Percentiles rank a stretch among this genome's conserved stretches.
phyloP scores from a whole-genome alignment of 345 rosid species.

The Cardiospermum halicacabum region DNA sequence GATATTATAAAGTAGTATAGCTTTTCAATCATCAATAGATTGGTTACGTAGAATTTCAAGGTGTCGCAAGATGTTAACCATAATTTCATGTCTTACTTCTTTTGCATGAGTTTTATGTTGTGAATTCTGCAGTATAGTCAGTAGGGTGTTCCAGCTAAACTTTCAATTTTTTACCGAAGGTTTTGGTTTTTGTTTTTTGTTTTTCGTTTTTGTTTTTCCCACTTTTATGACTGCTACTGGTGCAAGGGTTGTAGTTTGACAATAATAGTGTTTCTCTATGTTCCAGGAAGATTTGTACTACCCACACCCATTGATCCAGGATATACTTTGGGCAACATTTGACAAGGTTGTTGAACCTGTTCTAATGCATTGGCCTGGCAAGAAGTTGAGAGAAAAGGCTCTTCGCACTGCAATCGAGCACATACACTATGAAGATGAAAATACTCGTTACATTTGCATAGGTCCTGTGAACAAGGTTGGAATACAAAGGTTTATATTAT shows the following conservation, averaged over 20 bases:
- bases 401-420: constrained; percentile 55
- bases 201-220: not conserved
- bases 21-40: not conserved
- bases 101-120: not conserved
- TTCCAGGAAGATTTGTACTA: constrained; percentile 93
- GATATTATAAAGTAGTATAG: not conserved
- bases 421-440: constrained; percentile 92
- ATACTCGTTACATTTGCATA: constrained; percentile 88
- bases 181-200: too few species aligned
- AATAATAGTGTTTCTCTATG: constrained; percentile 7
- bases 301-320: constrained; percentile 89
- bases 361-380: constrained; percentile 84
- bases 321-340: constrained; percentile 76
- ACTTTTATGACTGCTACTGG: not conserved
- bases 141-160: not conserved
- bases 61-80: not conserved
- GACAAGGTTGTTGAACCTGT: constrained; percentile 70
- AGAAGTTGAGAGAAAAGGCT: constrained; percentile 87
- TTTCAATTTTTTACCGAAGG: not conserved
- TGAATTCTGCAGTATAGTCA: not conserved
- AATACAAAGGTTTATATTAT: constrained; percentile 12
- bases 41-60: not conserved
- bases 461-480: constrained; percentile 95
- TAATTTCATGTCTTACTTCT: too few species aligned
- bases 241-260: constrained; percentile 12